These are phyloP conservation scores for Viola pubescens DNA, from an alignment of 441 rosid genomes.

Conservation along the genomic window DNA sequence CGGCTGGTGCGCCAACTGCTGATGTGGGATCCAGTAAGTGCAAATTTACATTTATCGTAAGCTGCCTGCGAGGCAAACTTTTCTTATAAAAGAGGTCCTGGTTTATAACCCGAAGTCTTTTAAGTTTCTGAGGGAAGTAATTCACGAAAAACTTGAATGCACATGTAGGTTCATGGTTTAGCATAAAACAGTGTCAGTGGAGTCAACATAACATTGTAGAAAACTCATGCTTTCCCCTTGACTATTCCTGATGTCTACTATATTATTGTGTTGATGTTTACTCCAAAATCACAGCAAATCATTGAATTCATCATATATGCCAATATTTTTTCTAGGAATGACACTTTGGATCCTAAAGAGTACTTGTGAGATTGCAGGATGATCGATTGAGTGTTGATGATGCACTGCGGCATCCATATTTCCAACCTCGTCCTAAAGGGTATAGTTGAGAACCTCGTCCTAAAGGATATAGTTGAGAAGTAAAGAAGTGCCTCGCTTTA, in stretches of 20 bases:
- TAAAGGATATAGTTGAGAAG: too few species aligned
- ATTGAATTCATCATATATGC: neutral
- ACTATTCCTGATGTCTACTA: neutral
- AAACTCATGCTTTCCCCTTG: neutral
- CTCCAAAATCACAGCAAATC: too few species aligned
- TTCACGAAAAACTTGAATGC: neutral
- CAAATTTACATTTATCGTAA: slow-evolving; percentile 6
- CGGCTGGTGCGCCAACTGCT: slow-evolving; percentile 80
- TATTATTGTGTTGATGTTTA: too few species aligned
- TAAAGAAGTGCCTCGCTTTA: neutral
- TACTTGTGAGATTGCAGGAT: slow-evolving; percentile 38
- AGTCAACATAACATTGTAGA: neutral
- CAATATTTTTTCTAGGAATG: neutral
- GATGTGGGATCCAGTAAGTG: slow-evolving; percentile 83
- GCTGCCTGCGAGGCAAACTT: neutral
- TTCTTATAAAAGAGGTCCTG: neutral
- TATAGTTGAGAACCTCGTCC: neutral
- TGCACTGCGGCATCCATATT: slow-evolving; percentile 87
- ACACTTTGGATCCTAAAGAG: neutral
- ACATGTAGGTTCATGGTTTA: neutral
- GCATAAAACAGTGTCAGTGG: neutral
- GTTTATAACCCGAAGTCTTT: neutral
- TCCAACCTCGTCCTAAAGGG: slow-evolving; percentile 38
- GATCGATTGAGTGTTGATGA: slow-evolving; percentile 71
- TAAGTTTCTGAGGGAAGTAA: neutral